These are phyloP conservation scores for Protea cynaroides DNA, from an alignment of 164 flowering plant genomes.

Conservation along the genomic window DNA sequence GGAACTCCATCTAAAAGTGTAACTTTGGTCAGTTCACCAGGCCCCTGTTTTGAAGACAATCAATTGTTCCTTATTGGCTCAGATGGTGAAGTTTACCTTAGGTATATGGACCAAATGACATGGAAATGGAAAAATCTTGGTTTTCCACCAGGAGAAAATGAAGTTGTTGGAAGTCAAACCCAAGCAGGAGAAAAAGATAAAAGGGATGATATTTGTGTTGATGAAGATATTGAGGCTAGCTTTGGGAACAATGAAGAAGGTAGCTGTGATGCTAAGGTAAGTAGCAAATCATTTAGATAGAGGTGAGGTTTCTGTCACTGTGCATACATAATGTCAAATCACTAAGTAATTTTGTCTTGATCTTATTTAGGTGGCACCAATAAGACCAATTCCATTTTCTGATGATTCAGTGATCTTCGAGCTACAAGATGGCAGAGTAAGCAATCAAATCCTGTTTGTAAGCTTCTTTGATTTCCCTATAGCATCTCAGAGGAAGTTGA, in stretches of 20 bases:
- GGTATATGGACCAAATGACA: slow-evolving; percentile 44
- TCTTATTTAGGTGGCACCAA: slow-evolving; percentile 53
- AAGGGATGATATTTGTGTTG: slow-evolving; percentile 18
- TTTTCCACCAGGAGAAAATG: slow-evolving; percentile 31
- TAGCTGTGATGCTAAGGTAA: slow-evolving; percentile 66
- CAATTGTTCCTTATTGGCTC: slow-evolving; percentile 72
- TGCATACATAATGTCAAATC: neutral
- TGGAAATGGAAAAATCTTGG: slow-evolving; percentile 81
- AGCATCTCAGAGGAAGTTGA: neutral
- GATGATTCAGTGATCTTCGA: slow-evolving; percentile 60
- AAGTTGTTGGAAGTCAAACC: slow-evolving; percentile 10
- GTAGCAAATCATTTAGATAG: slow-evolving; percentile 1
- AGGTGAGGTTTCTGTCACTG: neutral
- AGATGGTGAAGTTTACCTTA: slow-evolving; percentile 69
- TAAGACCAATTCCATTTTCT: slow-evolving; percentile 65
- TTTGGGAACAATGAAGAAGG: slow-evolving; percentile 20
- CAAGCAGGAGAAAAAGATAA: slow-evolving; percentile 1
- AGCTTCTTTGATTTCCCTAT: neutral
- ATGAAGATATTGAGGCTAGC: slow-evolving; percentile 21
- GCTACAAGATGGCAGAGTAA: slow-evolving; percentile 80
- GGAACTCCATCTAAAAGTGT: slow-evolving; percentile 63
- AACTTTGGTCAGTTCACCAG: slow-evolving; percentile 55
- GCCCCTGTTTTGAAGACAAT: slow-evolving; percentile 61
- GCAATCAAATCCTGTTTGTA: slow-evolving; percentile 8
- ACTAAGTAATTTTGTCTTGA: neutral